Percentiles rank a stretch among this genome's conserved stretches.
phyloP scores from a whole-genome alignment of 176 grass and related monocot genomes.

The Zea mays region DNA sequence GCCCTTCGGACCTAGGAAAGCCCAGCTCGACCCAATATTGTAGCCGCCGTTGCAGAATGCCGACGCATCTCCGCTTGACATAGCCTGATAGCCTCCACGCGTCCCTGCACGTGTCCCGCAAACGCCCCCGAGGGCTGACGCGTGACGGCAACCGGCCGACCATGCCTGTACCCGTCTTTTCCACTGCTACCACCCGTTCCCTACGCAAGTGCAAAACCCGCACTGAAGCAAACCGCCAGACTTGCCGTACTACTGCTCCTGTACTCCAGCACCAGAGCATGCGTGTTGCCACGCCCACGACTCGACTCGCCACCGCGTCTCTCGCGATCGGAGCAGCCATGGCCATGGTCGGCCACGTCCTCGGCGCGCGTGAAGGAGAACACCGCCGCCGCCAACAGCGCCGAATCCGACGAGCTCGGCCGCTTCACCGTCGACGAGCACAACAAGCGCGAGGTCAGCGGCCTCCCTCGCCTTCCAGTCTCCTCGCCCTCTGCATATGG shows the following conservation, averaged over 20 bases:
- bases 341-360: constrained; percentile 34
- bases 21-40: not conserved
- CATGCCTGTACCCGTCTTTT: not conserved
- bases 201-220: not conserved
- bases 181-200: not conserved
- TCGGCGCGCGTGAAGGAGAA: constrained; percentile 26
- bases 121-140: not conserved
- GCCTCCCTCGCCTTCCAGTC: no score
- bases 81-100: not conserved
- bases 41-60: not conserved
- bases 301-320: not conserved
- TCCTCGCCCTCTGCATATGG: not conserved
- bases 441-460: constrained; percentile 77
- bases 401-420: constrained; percentile 66
- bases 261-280: constrained; percentile 15
- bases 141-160: not conserved
- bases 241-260: not conserved
- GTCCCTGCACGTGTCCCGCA: constrained; percentile 21
- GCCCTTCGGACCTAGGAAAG: not conserved
- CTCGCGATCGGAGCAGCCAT: constrained; percentile 34
- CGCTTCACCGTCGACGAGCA: constrained; percentile 86
- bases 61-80: not conserved
- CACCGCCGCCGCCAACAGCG: constrained; percentile 63
- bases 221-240: not conserved
- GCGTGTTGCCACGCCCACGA: constrained; percentile 33